Evolutionary conservation across 2,329 filamentous ascomycete species (phyloP).

Genomic region (Aspergillus amoenus): DNA sequence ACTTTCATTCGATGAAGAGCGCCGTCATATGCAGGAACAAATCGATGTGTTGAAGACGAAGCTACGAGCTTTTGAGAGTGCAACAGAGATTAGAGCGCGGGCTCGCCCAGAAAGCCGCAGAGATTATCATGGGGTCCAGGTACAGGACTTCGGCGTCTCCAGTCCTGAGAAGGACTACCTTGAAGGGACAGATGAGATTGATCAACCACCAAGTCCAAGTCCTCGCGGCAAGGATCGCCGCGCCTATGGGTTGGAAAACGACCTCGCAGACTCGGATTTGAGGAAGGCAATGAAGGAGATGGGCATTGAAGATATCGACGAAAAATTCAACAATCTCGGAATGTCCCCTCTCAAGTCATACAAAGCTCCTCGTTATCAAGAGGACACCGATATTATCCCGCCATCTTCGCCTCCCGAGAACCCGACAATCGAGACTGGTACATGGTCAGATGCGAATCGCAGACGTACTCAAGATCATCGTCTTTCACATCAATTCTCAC

Average conservation of each 20-base stretch:
- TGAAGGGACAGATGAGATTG: conserved; percentile 32
- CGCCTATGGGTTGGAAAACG: conserved; percentile 10
- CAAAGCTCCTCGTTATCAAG: conserved; percentile 14
- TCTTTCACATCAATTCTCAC: conserved; percentile 23
- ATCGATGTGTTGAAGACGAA: conserved; percentile 38
- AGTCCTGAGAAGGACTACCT: conserved; percentile 21
- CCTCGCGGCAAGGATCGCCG: conserved; percentile 34
- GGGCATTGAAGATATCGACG: conserved; percentile 28
- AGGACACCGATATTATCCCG: conserved; percentile 19
- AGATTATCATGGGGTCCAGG: conserved; percentile 29
- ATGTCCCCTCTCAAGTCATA: conserved; percentile 21
- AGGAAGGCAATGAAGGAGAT: conserved; percentile 24
- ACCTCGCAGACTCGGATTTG: conserved; percentile 22
- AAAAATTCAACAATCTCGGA: conserved; percentile 24
- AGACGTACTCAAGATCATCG: conserved; percentile 24
- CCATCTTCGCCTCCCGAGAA: conserved; percentile 36
- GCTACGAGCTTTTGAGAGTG: conserved; percentile 29
- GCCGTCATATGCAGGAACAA: conserved; percentile 37
- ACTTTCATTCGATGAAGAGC: conserved; percentile 37
- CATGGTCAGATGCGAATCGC: conserved; percentile 23
- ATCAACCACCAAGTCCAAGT: conserved; percentile 36
- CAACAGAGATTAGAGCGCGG: conserved; percentile 20
- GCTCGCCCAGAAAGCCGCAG: conserved; percentile 29
- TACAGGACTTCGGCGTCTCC: conserved; percentile 24
- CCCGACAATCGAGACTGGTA: conserved; percentile 23